Conservation (phyloP, 2,329 filamentous ascomycete genomes). For the Conoideocrella luteorostrata region DNA sequence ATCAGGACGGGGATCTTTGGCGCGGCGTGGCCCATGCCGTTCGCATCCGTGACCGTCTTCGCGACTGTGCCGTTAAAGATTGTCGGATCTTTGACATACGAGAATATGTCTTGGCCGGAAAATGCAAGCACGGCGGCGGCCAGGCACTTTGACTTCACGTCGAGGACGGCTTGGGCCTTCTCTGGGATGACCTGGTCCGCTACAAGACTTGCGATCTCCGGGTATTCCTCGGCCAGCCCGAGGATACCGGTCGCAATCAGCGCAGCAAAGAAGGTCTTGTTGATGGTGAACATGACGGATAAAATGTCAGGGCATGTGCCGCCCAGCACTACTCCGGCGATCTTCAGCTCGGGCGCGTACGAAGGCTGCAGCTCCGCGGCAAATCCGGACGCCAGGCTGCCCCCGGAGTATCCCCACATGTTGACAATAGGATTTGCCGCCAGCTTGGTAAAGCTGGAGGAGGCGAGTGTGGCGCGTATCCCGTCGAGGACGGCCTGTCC, state of each 20-base stretch:
- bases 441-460: constrained; percentile 21
- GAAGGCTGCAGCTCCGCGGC: constrained; percentile 18
- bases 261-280: constrained; percentile 12
- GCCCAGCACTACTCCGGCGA: constrained; percentile 18
- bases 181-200: constrained; percentile 14
- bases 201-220: constrained; percentile 10
- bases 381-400: constrained; percentile 14
- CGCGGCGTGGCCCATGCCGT: neutral
- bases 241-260: constrained; percentile 16
- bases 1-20: neutral
- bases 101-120: constrained; percentile 30
- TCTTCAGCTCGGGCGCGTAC: constrained; percentile 18
- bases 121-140: constrained; percentile 20
- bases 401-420: constrained; percentile 35
- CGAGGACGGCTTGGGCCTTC: constrained; percentile 20
- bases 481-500: constrained; percentile 37
- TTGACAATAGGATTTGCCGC: constrained; percentile 26
- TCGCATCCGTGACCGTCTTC: neutral
- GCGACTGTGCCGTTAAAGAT: neutral
- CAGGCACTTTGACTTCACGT: constrained; percentile 20
- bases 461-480: constrained; percentile 32
- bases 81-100: constrained; percentile 27
- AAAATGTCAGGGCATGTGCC: constrained; percentile 15
- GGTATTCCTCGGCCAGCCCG: constrained; percentile 16
- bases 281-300: constrained; percentile 11